A percentile compares a stretch with the other conserved stretches of the same genome.
phyloP scores from a whole-genome alignment of 306 rosid species.

The Cicer arietinum region DNA sequence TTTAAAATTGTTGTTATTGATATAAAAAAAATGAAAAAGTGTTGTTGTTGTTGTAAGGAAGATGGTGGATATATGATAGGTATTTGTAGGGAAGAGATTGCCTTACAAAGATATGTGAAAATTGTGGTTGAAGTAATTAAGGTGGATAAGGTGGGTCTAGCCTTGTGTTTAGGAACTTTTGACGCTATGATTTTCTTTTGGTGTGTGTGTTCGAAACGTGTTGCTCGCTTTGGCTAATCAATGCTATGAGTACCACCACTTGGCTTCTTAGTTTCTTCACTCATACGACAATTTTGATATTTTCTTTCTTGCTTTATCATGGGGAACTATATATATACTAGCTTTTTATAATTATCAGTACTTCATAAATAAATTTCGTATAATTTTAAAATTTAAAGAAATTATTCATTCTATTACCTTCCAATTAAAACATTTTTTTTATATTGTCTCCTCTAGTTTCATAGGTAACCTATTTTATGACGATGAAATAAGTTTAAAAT shows the following conservation, averaged over 20 bases:
- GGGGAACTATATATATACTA: no score
- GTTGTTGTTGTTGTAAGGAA: not conserved
- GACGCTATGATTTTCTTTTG: not conserved
- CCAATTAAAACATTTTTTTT: no score
- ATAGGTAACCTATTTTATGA: no score
- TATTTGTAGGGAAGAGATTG: not conserved
- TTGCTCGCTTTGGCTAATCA: not conserved
- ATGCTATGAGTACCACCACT: not conserved
- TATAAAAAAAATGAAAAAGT: not conserved
- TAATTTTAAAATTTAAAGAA: no score
- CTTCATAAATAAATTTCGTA: no score
- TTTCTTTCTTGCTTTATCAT: no score
- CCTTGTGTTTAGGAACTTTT: not conserved
- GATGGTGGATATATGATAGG: not conserved
- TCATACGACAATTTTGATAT: not conserved
- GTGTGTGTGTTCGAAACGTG: not conserved
- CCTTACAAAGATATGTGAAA: not conserved
- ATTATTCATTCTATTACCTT: no score
- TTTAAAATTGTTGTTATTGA: not conserved
- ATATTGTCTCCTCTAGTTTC: no score
- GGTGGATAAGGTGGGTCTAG: not conserved
- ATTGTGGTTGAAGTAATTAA: not conserved
- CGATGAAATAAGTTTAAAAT: no score
- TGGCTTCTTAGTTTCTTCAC: not conserved
- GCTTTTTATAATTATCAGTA: no score